These are phyloP conservation scores for Puya raimondii DNA, from an alignment of 176 grass and related monocot genomes.

Conservation along the genomic window DNA sequence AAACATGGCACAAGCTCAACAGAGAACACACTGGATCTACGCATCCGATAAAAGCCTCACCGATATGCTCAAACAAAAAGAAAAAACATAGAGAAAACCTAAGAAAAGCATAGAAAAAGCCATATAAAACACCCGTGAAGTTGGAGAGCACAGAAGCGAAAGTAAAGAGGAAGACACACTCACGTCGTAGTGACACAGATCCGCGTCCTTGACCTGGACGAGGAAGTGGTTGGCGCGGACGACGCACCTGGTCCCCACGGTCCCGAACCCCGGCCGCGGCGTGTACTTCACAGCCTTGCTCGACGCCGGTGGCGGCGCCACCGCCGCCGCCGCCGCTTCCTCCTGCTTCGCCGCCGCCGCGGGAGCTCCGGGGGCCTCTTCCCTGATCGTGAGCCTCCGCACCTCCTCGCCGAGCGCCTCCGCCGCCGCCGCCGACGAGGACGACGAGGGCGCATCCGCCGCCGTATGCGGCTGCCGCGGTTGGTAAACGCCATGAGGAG, in stretches of 20 bases:
- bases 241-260: constrained; percentile 25
- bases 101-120: not conserved
- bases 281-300: constrained; percentile 40
- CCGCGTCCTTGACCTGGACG: constrained; percentile 47
- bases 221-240: constrained; percentile 77
- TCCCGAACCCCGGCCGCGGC: constrained; percentile 20
- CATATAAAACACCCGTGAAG: not conserved
- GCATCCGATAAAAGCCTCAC: too few relatives aligned
- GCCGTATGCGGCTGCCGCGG: not conserved
- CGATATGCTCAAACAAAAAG: too few relatives aligned
- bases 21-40: too few relatives aligned
- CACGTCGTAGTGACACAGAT: constrained; percentile 73
- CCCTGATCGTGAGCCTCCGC: constrained; percentile 33
- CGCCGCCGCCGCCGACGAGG: not conserved
- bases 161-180: constrained; percentile 3
- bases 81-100: not conserved
- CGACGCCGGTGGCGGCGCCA: constrained; percentile 33
- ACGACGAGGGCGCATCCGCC: not conserved
- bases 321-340: not conserved
- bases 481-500: too few relatives aligned
- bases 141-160: not conserved
- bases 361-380: not conserved
- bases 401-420: constrained; percentile 22
- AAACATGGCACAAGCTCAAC: too few relatives aligned
- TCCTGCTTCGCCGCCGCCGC: not conserved